These are phyloP conservation scores for Globisporangium okanoganense DNA, from an alignment of 352 stramenopile species.

Conservation along the genomic window DNA sequence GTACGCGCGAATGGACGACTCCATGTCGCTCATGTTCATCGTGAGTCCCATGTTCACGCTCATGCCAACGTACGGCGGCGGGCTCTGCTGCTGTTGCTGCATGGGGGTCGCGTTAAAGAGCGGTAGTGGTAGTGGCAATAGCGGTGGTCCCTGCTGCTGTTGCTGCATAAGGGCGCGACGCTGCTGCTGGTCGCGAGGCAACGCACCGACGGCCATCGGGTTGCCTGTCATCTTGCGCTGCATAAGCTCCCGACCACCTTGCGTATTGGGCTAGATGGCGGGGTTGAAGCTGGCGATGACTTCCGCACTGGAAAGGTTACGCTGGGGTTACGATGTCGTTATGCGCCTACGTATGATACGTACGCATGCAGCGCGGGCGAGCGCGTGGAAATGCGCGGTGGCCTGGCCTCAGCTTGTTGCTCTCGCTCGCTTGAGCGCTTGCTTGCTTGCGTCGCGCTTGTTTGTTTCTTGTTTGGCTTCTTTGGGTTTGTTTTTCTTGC, in stretches of 20 bases:
- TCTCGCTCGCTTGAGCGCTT: neutral
- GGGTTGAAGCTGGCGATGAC: neutral
- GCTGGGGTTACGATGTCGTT: neutral
- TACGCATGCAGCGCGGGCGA: neutral
- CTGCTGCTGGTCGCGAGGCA: conserved; percentile 13
- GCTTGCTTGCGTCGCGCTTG: neutral
- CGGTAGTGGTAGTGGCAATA: neutral
- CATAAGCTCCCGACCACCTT: no score
- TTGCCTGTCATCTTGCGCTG: conserved; percentile 15
- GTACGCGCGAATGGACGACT: conserved; percentile 24
- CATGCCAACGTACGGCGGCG: conserved; percentile 22
- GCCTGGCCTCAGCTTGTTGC: neutral
- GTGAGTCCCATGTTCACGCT: conserved; percentile 13
- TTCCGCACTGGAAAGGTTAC: conserved; percentile 1
- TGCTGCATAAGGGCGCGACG: conserved; percentile 11
- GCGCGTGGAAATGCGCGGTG: neutral
- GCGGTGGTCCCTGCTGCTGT: neutral
- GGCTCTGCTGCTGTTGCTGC: conserved; percentile 16
- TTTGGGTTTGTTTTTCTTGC: neutral
- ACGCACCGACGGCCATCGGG: conserved; percentile 2
- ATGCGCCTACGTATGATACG: neutral
- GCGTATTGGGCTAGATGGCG: no score
- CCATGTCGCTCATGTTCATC: conserved; percentile 28
- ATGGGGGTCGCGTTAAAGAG: neutral
- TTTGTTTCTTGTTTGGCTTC: conserved; percentile 1